Conservation (phyloP, 2,329 filamentous ascomycete genomes). For the Beauveria sp. region DNA sequence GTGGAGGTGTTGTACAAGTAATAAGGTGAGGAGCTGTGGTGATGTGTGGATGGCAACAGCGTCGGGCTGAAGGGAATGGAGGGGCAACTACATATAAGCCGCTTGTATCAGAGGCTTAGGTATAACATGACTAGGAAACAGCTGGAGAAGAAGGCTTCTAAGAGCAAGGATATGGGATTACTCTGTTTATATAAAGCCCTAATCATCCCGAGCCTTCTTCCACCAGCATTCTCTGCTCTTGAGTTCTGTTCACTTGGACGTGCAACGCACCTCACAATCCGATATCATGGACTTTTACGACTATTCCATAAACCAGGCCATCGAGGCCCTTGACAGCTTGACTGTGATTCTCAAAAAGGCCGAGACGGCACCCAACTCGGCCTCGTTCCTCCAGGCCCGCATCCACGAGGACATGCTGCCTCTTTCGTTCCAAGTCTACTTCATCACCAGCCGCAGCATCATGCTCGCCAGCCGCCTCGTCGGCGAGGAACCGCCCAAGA, state of each 20-base stretch:
- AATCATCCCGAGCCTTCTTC: not conserved
- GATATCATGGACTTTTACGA: slow-evolving; percentile 35
- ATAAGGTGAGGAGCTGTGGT: slow-evolving; percentile 1
- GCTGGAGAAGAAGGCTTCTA: not conserved
- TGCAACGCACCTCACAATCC: not conserved
- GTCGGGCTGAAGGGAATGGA: not conserved
- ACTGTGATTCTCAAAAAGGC: slow-evolving; percentile 29
- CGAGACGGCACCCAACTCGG: slow-evolving; percentile 24
- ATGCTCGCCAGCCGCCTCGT: slow-evolving; percentile 27
- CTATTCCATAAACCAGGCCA: slow-evolving; percentile 24
- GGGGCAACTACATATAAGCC: not conserved
- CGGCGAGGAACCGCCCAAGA: slow-evolving; percentile 22
- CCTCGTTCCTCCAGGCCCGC: slow-evolving; percentile 24
- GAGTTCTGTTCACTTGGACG: not conserved
- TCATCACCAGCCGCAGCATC: slow-evolving; percentile 22
- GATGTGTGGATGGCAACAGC: not conserved
- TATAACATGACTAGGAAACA: not conserved
- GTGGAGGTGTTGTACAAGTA: not conserved
- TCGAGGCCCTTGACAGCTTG: slow-evolving; percentile 25
- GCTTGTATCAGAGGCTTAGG: not conserved
- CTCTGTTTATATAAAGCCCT: slow-evolving; percentile 4
- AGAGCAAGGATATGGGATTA: not conserved
- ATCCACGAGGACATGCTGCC: slow-evolving; percentile 36
- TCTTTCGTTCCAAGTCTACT: slow-evolving; percentile 32
- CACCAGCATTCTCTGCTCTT: not conserved